These are phyloP conservation scores for Sclerotinia subarctica DNA, from an alignment of 2,329 filamentous ascomycete species.

Conservation along the genomic window DNA sequence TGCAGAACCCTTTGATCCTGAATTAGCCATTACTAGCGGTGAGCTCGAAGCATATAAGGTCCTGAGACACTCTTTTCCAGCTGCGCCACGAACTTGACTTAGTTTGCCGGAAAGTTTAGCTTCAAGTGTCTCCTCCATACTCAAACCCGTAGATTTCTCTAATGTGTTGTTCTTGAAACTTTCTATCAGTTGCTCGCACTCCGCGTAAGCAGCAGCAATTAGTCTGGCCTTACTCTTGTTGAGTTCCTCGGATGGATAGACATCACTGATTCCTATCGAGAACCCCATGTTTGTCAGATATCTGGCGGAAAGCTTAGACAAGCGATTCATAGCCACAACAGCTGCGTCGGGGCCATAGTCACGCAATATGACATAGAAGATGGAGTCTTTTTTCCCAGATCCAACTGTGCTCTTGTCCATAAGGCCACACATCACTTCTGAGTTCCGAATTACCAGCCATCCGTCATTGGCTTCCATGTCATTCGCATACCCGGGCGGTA, in stretches of 20 bases:
- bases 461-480: constrained; percentile 84
- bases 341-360: constrained; percentile 91
- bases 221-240: constrained; percentile 70
- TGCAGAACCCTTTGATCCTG: constrained; percentile 91
- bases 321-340: constrained; percentile 86
- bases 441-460: constrained; percentile 92
- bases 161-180: constrained; percentile 77
- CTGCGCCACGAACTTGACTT: constrained; percentile 85
- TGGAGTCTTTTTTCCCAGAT: constrained; percentile 92
- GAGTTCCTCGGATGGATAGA: constrained; percentile 74
- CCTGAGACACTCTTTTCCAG: constrained; percentile 85
- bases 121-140: constrained; percentile 88
- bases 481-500: constrained; percentile 39
- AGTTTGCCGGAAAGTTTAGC: constrained; percentile 88
- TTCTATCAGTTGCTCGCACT: constrained; percentile 80
- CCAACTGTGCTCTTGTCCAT: constrained; percentile 99
- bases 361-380: constrained; percentile 94
- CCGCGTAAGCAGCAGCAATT: constrained; percentile 72
- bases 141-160: constrained; percentile 82
- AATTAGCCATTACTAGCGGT: constrained; percentile 94
- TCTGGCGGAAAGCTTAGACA: constrained; percentile 86
- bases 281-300: constrained; percentile 89
- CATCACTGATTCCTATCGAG: constrained; percentile 93
- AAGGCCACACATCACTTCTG: constrained; percentile 92
- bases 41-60: constrained; percentile 90